Base-by-base conservation (phyloP, 2,329 filamentous ascomycete genomes). In the Fusarium devonianum region DNA sequence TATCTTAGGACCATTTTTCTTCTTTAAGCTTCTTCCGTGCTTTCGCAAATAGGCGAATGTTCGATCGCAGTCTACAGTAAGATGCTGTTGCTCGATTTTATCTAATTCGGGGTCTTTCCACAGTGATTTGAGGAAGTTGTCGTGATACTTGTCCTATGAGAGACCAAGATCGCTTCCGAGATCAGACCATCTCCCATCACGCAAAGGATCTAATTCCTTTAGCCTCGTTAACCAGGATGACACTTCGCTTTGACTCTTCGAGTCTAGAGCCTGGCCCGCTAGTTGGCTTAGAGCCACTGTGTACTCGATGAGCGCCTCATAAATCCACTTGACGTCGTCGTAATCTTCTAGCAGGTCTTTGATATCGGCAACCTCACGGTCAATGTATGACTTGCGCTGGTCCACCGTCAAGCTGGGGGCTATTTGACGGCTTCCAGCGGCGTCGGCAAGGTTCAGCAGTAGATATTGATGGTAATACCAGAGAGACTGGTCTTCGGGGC, bases 381-480 rank as follows among this genome's bases (percentile, higher is more conserved):
- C 76, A 7, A 96, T 74, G 64, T 92, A 92, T 3, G 76, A 70
- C 23, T 83, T 69, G 36, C 88, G 84, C 46, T 93, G 83, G 7
- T 80, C 73, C 5, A 75, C 68, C 2, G 79, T 79, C 21, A 96
- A 73, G 26, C 83, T 78, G 0, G 84, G 84, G 11, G 86, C 81
- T 61, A 96, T 88, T 8, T 81, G 81, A 14, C 79, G 74, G 3
- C 74, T 67, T 11, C 76, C 73, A 11, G 69, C 75, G 37, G 73
- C 75, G 64, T 76, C 78, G 41, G 80, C 75, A 62, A 89, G 76
- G 66, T 86, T 88, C 51, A 85, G 82, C 74, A 97, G 85, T 48
- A 97, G 76, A 66, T 88, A 96, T 63, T 94, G 89, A 70, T 97
- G 92, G 67, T 99, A 97, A 71, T 95, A 96, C 92, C 94, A 99